Percentiles rank a stretch among this genome's conserved stretches.
Conservation (phyloP, 257 asterid genomes). For the Asclepias syriaca region DNA sequence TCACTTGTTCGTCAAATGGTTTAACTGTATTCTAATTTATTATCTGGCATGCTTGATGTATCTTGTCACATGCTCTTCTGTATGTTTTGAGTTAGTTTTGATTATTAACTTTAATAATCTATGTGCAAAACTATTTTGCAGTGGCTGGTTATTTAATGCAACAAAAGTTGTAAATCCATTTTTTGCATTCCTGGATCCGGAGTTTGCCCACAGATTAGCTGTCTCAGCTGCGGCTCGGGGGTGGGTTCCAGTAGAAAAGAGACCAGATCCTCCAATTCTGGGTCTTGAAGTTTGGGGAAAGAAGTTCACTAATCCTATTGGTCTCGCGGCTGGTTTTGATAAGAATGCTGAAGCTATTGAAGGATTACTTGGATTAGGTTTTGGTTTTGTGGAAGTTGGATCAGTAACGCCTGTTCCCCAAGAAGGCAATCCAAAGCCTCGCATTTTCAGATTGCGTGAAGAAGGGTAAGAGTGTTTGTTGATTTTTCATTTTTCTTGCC, state of each 20-base stretch:
- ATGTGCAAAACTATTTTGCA: conserved; percentile 21
- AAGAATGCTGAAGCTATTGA: conserved; percentile 98
- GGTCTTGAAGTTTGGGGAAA: conserved; percentile 88
- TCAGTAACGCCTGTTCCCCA: conserved; percentile 97
- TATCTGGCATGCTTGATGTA: not conserved
- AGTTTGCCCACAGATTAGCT: conserved; percentile 85
- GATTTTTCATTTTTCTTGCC: not conserved
- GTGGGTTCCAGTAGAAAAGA: conserved; percentile 95
- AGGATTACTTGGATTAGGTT: conserved; percentile 90
- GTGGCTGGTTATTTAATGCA: conserved; percentile 96
- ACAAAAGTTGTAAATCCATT: conserved; percentile 94
- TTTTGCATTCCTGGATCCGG: conserved; percentile 91
- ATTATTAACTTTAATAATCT: not conserved
- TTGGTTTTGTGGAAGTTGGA: conserved; percentile 98
- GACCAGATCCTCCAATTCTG: conserved; percentile 71
- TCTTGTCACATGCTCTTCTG: not conserved
- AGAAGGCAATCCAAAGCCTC: conserved; percentile 98
- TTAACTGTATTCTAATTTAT: not conserved
- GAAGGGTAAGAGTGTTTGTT: conserved; percentile 57
- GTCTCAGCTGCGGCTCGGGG: conserved; percentile 99
- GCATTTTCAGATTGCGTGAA: conserved; percentile 71
- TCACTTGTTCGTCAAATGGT: not conserved
- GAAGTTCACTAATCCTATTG: conserved; percentile 95
- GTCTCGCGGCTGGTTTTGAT: conserved; percentile 97
- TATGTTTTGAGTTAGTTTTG: not conserved